These are phyloP conservation scores for Magnaporthales sp. DNA, from an alignment of 2,329 filamentous ascomycete species.

Conservation along the genomic window DNA sequence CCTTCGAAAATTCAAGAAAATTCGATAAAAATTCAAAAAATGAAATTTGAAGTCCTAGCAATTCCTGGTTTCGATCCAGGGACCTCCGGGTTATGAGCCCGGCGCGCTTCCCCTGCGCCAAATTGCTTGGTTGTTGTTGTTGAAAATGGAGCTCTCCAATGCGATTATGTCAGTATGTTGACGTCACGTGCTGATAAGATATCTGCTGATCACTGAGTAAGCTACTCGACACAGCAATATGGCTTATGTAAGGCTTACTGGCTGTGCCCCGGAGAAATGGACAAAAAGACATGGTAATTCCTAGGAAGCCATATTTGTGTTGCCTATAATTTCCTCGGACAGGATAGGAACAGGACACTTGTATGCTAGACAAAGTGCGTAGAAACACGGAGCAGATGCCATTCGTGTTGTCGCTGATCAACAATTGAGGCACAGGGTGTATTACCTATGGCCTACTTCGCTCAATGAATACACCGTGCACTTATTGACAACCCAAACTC, in stretches of 20 bases:
- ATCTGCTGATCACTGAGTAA: no score
- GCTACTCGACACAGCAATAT: no score
- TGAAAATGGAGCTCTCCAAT: background rate
- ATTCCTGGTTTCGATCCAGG: constrained; percentile 13
- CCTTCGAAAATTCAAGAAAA: background rate
- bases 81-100: constrained; percentile 21
- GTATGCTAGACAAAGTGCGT: no score
- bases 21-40: constrained; percentile 1
- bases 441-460: background rate
- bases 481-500: background rate
- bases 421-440: background rate
- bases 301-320: no score
- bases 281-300: no score
- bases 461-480: background rate
- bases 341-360: no score
- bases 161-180: background rate
- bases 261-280: no score
- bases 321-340: no score
- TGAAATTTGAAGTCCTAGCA: constrained; percentile 10
- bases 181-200: no score
- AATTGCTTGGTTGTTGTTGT: constrained; percentile 3
- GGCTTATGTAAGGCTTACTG: no score
- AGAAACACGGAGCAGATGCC: no score
- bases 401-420: no score
- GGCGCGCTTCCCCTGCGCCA: constrained; percentile 12